These are phyloP conservation scores for Colletotrichum australisinense DNA, from an alignment of 2,329 filamentous ascomycete genomes.

Conservation along the genomic window DNA sequence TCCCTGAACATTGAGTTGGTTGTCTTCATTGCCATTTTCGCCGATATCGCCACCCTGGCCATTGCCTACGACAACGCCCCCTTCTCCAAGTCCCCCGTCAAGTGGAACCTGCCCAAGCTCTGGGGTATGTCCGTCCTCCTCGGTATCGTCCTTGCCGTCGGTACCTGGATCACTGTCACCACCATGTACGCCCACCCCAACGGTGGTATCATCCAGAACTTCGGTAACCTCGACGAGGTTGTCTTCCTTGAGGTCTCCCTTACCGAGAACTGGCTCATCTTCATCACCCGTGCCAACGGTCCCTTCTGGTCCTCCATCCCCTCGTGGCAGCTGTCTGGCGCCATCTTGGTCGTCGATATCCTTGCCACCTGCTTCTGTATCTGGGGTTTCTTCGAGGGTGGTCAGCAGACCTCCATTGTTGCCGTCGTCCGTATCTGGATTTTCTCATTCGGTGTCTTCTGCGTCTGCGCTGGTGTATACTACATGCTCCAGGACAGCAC, in stretches of 20 bases:
- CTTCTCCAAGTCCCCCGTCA: conserved; percentile 66
- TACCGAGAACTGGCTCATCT: conserved; percentile 96
- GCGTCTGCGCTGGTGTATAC: conserved; percentile 78
- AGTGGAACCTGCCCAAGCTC: conserved; percentile 94
- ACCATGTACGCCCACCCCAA: conserved; percentile 80
- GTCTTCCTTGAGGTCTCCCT: conserved; percentile 92
- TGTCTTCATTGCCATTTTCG: conserved; percentile 95
- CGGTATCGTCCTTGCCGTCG: conserved; percentile 82
- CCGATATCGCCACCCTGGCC: conserved; percentile 89
- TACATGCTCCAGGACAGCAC: conserved; percentile 85
- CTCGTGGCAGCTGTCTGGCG: conserved; percentile 84
- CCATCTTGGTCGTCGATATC: conserved; percentile 85
- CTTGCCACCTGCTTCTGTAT: conserved; percentile 87
- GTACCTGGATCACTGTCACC: conserved; percentile 90
- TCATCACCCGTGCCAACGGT: conserved; percentile 93
- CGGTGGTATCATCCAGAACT: conserved; percentile 91
- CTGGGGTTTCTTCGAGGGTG: conserved; percentile 81
- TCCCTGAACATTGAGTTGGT: conserved; percentile 88
- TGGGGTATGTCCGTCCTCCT: conserved; percentile 93
- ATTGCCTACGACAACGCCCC: conserved; percentile 91
- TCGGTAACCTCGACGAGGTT: conserved; percentile 83
- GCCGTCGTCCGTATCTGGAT: conserved; percentile 91
- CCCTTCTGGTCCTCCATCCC: conserved; percentile 92
- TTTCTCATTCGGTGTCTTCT: conserved; percentile 91
- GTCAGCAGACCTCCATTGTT: conserved; percentile 78